Conservation (phyloP, 2,329 filamentous ascomycete genomes). For the Incumbomyces lentus region DNA sequence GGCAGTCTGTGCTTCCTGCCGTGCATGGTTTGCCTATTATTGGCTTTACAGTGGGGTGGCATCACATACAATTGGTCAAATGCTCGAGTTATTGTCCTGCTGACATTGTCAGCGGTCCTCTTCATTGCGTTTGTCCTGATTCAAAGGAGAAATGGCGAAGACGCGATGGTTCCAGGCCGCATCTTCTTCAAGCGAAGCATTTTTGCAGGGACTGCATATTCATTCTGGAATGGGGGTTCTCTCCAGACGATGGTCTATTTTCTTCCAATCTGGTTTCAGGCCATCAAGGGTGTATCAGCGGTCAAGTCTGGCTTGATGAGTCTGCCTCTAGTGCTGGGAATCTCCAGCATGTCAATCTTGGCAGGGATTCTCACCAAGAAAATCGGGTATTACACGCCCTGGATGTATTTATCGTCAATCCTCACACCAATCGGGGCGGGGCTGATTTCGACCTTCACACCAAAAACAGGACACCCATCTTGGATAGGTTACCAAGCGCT, state of each 20-base stretch:
- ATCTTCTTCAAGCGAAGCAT: slow-evolving; percentile 32
- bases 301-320: slow-evolving; percentile 15
- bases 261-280: slow-evolving; percentile 37
- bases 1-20: slow-evolving; percentile 21
- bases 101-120: slow-evolving; percentile 20
- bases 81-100: slow-evolving; percentile 21
- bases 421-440: slow-evolving; percentile 22
- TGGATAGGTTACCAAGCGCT: slow-evolving; percentile 24
- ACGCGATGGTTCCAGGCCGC: slow-evolving; percentile 24
- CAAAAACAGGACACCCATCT: slow-evolving; percentile 13
- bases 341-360: slow-evolving; percentile 12
- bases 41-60: slow-evolving; percentile 23
- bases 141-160: slow-evolving; percentile 15
- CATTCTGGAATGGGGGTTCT: slow-evolving; percentile 26
- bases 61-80: slow-evolving; percentile 16
- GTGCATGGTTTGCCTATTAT: slow-evolving; percentile 19
- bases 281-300: slow-evolving; percentile 27
- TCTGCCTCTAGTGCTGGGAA: slow-evolving; percentile 12
- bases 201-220: slow-evolving; percentile 23
- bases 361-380: slow-evolving; percentile 8
- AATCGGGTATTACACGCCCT: slow-evolving; percentile 19
- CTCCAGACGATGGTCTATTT: slow-evolving; percentile 31
- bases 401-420: slow-evolving; percentile 15
- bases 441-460: slow-evolving; percentile 24
- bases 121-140: slow-evolving; percentile 25